These are phyloP conservation scores for Candida adriatica DNA, from an alignment of 805 yeast species.

Conservation along the genomic window DNA sequence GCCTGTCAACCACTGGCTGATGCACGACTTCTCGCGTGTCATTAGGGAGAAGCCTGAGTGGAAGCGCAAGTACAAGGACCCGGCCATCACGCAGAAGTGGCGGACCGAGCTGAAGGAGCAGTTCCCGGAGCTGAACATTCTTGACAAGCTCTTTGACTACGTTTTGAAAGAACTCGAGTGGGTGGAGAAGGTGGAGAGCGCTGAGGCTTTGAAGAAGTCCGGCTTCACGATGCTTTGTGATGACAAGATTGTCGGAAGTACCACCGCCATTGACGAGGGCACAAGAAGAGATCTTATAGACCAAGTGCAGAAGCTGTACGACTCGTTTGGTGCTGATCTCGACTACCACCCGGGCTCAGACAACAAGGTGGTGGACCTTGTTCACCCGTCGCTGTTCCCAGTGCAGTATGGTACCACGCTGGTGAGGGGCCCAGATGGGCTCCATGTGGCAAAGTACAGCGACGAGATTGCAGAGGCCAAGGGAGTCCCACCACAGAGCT, in stretches of 20 bases:
- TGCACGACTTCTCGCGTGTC: slow-evolving; percentile 4
- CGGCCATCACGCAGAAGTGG: slow-evolving; percentile 1
- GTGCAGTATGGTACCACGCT: slow-evolving; percentile 8
- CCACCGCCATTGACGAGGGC: slow-evolving; percentile 1
- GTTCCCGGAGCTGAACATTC: slow-evolving; percentile 1
- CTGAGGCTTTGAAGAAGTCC: neutral
- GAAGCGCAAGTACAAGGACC: slow-evolving; percentile 7
- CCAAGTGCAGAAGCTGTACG: slow-evolving; percentile 2
- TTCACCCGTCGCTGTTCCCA: slow-evolving; percentile 9
- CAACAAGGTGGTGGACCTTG: slow-evolving; percentile 7
- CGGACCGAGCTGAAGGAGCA: slow-evolving; percentile 2
- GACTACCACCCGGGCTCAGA: slow-evolving; percentile 10
- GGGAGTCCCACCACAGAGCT: neutral
- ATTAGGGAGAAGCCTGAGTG: slow-evolving; percentile 6
- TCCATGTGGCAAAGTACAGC: neutral
- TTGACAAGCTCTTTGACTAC: slow-evolving; percentile 6
- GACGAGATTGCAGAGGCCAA: slow-evolving; percentile 2
- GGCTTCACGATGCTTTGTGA: slow-evolving; percentile 4
- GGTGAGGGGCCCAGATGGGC: neutral
- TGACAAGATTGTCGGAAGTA: slow-evolving; percentile 2
- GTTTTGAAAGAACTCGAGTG: slow-evolving; percentile 6
- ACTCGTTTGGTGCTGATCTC: slow-evolving; percentile 3
- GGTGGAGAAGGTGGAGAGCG: slow-evolving; percentile 5
- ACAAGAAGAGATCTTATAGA: slow-evolving; percentile 1
- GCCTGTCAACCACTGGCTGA: slow-evolving; percentile 5